Percentiles rank a stretch among this genome's conserved stretches.
Evolutionary conservation across 371 early-diverging fungal species (phyloP).

Genomic region (Lichtheimia ramosa): DNA sequence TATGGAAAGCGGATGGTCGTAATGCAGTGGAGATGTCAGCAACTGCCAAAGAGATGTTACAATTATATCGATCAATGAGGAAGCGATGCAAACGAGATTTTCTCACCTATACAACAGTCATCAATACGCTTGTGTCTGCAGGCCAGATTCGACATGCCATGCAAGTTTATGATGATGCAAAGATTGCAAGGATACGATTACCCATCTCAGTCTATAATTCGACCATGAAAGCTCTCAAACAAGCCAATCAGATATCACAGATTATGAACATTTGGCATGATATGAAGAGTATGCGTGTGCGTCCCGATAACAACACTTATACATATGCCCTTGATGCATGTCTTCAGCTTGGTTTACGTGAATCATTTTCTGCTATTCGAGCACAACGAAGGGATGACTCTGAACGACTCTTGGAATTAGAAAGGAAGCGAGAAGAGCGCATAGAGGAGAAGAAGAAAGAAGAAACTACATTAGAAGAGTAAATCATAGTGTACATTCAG

Average conservation of each 20-base stretch:
- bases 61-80: conserved; percentile 8
- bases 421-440: conserved; percentile 8
- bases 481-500: no score
- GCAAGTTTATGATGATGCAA: conserved; percentile 37
- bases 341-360: conserved; percentile 29
- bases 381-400: conserved; percentile 32
- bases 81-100: conserved; percentile 32
- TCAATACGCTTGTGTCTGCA: conserved; percentile 22
- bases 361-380: conserved; percentile 29
- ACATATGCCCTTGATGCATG: conserved; percentile 43
- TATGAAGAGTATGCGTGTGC: conserved; percentile 24
- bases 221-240: conserved; percentile 25
- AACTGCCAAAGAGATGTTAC: conserved; percentile 27
- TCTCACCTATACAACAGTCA: conserved; percentile 37
- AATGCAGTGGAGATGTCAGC: conserved; percentile 13
- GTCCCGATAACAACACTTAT: conserved; percentile 33
- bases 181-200: conserved; percentile 15
- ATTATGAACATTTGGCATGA: conserved; percentile 53
- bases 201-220: conserved; percentile 29
- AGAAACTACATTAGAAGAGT: no score
- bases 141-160: conserved; percentile 33
- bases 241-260: conserved; percentile 24
- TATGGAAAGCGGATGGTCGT: conserved; percentile 6
- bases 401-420: conserved; percentile 22
- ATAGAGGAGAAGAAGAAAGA: not conserved